Evolutionary conservation across 345 rosid genomes (phyloP).

Genomic region (Triadica sebifera): DNA sequence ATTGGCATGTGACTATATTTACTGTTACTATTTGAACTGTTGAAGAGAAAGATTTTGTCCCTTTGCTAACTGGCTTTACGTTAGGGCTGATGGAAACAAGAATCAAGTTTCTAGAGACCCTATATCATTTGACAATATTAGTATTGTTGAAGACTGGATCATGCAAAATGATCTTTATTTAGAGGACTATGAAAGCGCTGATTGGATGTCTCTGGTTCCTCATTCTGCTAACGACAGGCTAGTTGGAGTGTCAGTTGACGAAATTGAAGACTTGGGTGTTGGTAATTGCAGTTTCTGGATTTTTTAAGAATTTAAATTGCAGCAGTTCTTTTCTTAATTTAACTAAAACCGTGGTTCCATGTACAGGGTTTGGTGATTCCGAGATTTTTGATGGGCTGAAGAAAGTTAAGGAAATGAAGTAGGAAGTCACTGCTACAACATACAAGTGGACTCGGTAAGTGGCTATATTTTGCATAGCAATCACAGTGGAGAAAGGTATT

Average conservation of each 20-base stretch:
- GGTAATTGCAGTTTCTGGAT: slow-evolving; percentile 41
- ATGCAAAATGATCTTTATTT: slow-evolving; percentile 42
- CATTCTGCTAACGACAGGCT: slow-evolving; percentile 35
- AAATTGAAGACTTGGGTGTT: slow-evolving; percentile 56
- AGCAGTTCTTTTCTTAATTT: not conserved
- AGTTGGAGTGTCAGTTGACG: slow-evolving; percentile 46
- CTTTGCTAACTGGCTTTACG: slow-evolving; percentile 15
- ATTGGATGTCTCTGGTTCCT: slow-evolving; percentile 71
- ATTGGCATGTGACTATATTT: not conserved
- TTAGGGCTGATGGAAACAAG: slow-evolving; percentile 35
- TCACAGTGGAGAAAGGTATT: too few species aligned
- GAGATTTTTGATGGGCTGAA: slow-evolving; percentile 57
- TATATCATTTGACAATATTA: slow-evolving; percentile 43
- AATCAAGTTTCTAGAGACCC: slow-evolving; percentile 46
- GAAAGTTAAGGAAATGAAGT: slow-evolving; percentile 6
- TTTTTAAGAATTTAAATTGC: slow-evolving; percentile 4
- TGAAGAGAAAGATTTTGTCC: slow-evolving; percentile 2
- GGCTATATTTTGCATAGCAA: too few species aligned
- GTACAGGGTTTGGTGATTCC: slow-evolving; percentile 72
- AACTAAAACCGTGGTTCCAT: slow-evolving; percentile 12
- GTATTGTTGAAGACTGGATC: slow-evolving; percentile 75
- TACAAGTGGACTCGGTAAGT: too few species aligned
- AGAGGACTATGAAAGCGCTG: slow-evolving; percentile 52
- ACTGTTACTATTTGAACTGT: slow-evolving; percentile 2
- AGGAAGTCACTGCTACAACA: not conserved